Percentiles rank a stretch among this genome's conserved stretches.
These are phyloP conservation scores for Bolboschoenoplectus hybrid DNA, from an alignment of 202 grass and related monocot genomes.

Conservation along the genomic window DNA sequence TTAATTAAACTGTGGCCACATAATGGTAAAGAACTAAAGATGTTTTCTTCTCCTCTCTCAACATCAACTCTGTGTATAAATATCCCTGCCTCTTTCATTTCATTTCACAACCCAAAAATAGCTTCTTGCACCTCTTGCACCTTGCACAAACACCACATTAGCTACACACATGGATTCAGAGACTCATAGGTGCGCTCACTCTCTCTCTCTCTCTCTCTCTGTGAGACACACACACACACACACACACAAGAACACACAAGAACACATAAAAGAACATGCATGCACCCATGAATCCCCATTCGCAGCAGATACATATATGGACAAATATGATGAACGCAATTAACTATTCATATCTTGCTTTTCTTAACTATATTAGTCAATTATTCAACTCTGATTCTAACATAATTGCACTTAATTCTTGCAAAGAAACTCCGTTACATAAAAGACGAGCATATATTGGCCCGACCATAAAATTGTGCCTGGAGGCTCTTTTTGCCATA, in stretches of 20 bases:
- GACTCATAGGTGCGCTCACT: slow-evolving; percentile 19
- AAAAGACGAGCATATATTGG: neutral
- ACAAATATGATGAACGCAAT: no score
- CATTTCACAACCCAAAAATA: slow-evolving; percentile 2
- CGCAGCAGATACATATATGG: no score
- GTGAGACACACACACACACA: neutral
- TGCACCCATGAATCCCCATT: no score
- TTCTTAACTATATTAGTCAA: no score
- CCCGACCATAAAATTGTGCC: neutral
- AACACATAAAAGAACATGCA: no score
- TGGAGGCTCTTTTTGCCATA: neutral
- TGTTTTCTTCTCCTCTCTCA: neutral
- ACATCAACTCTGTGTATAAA: slow-evolving; percentile 24
- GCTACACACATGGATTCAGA: slow-evolving; percentile 28
- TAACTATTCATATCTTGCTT: neutral
- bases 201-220: neutral
- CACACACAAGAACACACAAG: neutral
- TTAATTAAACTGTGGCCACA: neutral
- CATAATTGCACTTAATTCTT: neutral
- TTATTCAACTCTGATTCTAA: no score
- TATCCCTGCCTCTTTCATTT: slow-evolving; percentile 21
- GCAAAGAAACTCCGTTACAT: neutral
- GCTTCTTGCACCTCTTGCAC: neutral
- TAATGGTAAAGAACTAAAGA: neutral
- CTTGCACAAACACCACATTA: slow-evolving; percentile 17